These are phyloP conservation scores for Wickerhamiella sergipiensis DNA, from an alignment of 805 yeast genomes.

Conservation along the genomic window DNA sequence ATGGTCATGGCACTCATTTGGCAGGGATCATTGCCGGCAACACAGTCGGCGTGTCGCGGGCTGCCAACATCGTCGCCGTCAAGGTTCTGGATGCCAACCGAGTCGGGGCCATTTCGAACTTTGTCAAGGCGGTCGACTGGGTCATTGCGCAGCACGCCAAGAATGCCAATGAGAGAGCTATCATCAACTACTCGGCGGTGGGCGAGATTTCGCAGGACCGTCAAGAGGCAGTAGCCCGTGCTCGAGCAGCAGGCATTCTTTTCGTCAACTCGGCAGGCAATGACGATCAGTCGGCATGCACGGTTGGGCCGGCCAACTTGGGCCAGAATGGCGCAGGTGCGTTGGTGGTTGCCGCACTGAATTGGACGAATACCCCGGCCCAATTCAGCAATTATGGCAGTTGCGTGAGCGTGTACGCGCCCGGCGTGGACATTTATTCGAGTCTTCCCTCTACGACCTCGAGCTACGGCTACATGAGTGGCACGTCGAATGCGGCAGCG, in stretches of 20 bases:
- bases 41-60: conserved; percentile 73
- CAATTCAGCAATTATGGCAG: conserved; percentile 81
- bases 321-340: conserved; percentile 35
- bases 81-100: conserved; percentile 57
- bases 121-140: conserved; percentile 24
- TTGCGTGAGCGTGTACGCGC: conserved; percentile 79
- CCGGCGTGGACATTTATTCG: conserved; percentile 69
- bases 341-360: conserved; percentile 84
- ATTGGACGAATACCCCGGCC: conserved; percentile 54
- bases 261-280: conserved; percentile 44
- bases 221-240: conserved; percentile 17
- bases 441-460: conserved; percentile 3
- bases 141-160: conserved; percentile 15
- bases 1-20: conserved; percentile 94
- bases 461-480: conserved; percentile 24
- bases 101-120: conserved; percentile 36
- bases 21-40: conserved; percentile 88
- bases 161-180: conserved; percentile 11
- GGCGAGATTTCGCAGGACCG: conserved; percentile 13
- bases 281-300: conserved; percentile 61
- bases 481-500: conserved; percentile 96
- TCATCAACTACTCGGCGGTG: conserved; percentile 18
- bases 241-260: conserved; percentile 15
- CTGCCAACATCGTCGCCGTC: conserved; percentile 66
- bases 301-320: conserved; percentile 78